Evolutionary conservation across 768 basidiomycete species (phyloP).

Genomic region (Neoboletus subvelutipes): DNA sequence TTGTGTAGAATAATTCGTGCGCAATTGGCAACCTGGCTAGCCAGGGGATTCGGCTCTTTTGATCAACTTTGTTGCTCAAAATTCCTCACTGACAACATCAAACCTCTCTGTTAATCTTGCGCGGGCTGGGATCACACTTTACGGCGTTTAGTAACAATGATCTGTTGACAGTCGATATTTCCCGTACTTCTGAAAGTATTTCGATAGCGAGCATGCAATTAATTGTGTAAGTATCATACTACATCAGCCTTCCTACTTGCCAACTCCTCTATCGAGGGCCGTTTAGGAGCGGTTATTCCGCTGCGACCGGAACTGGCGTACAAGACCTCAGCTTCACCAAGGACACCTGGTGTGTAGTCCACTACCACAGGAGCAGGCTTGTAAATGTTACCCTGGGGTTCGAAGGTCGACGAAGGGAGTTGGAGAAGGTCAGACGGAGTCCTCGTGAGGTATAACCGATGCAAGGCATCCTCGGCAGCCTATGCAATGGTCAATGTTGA

Average conservation of each 20-base stretch:
- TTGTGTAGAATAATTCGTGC: not conserved
- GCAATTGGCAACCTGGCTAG: too few relatives aligned
- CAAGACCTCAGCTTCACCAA: constrained; percentile 63
- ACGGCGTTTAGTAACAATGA: not conserved
- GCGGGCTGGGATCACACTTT: not conserved
- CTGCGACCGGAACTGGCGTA: constrained; percentile 70
- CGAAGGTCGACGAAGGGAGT: constrained; percentile 76
- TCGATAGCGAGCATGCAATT: constrained; percentile 26
- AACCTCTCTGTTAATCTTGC: not conserved
- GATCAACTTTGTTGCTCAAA: not conserved
- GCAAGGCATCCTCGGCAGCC: constrained; percentile 86
- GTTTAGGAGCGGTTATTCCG: constrained; percentile 33
- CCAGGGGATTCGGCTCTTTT: too few relatives aligned
- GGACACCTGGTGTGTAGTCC: constrained; percentile 50
- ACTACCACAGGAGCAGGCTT: constrained; percentile 42
- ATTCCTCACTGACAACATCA: not conserved
- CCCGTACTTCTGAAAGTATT: not conserved
- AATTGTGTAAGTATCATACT: constrained; percentile 31
- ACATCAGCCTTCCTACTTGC: constrained; percentile 22
- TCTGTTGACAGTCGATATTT: not conserved
- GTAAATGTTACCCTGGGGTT: constrained; percentile 56
- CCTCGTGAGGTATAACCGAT: constrained; percentile 78
- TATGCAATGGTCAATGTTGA: constrained; percentile 24
- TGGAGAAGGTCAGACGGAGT: constrained; percentile 66
- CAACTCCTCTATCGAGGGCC: constrained; percentile 27